Evolutionary conservation across 371 early-diverging fungal genomes (phyloP).

Genomic region (Rhizopus sp.): DNA sequence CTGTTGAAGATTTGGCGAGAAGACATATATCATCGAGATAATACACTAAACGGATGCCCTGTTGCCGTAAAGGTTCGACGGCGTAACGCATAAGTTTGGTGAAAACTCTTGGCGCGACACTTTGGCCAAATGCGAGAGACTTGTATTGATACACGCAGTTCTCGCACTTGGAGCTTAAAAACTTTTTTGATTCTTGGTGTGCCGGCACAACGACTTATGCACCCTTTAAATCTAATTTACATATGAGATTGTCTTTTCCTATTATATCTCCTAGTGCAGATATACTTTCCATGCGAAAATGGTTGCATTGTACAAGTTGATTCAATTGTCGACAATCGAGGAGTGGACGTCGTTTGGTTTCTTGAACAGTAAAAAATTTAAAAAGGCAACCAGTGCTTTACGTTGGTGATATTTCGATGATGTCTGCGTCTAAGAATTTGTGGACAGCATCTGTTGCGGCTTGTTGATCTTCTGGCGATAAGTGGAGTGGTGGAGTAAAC

Average conservation of each 20-base stretch:
- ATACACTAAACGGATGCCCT: constrained; percentile 10
- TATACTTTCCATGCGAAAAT: constrained; percentile 2
- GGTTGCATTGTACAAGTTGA: constrained; percentile 2
- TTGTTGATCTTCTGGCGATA: background rate
- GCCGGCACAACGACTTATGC: background rate
- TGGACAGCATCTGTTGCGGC: constrained; percentile 1
- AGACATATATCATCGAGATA: constrained; percentile 17
- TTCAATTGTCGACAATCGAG: constrained; percentile 1
- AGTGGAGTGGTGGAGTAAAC: no score
- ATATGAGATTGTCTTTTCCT: background rate
- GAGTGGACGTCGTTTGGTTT: background rate
- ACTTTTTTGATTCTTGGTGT: background rate
- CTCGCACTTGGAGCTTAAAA: background rate
- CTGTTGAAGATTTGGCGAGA: background rate
- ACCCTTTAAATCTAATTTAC: constrained; percentile 1
- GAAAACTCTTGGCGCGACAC: constrained; percentile 6
- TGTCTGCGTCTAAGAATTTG: constrained; percentile 3
- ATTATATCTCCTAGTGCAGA: background rate
- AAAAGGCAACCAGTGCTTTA: background rate
- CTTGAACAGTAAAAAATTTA: constrained; percentile 3
- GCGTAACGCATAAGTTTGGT: constrained; percentile 4
- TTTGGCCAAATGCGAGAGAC: background rate
- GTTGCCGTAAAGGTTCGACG: constrained; percentile 5
- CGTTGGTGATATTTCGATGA: constrained; percentile 2
- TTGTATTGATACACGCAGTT: constrained; percentile 3